These are phyloP conservation scores for Emmonsiellopsis sp. DNA, from an alignment of 2,329 filamentous ascomycete genomes.

Conservation along the genomic window DNA sequence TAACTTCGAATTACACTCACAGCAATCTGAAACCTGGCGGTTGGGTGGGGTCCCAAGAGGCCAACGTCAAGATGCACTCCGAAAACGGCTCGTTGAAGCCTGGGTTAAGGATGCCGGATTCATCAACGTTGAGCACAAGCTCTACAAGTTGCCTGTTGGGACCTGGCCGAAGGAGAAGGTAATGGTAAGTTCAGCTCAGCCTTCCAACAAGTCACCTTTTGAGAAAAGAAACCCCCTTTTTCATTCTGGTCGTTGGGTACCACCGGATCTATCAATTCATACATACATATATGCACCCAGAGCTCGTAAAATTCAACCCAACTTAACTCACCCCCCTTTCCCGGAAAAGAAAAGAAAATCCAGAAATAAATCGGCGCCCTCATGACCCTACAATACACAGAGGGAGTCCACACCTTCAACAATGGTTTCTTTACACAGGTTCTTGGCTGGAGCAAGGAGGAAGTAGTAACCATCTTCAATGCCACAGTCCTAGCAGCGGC, in stretches of 20 bases:
- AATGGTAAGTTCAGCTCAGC: conserved; percentile 1
- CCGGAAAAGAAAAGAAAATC: neutral
- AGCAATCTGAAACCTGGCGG: conserved; percentile 13
- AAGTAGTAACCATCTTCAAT: neutral
- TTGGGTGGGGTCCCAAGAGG: conserved; percentile 29
- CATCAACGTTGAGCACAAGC: conserved; percentile 11
- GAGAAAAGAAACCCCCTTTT: neutral
- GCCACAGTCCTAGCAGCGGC: neutral
- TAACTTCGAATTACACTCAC: neutral
- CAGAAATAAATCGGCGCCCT: conserved; percentile 14
- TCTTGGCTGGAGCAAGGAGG: conserved; percentile 10
- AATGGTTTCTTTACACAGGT: conserved; percentile 8
- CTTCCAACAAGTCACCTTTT: neutral
- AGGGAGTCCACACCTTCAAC: conserved; percentile 12
- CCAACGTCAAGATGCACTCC: conserved; percentile 16
- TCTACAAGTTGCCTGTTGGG: conserved; percentile 16
- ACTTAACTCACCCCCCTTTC: no score
- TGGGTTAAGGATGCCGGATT: conserved; percentile 17
- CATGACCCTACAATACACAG: conserved; percentile 6
- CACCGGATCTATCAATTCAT: no score
- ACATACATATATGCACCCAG: no score
- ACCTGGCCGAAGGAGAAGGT: conserved; percentile 18
- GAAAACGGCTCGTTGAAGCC: no score
- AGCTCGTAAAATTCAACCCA: no score
- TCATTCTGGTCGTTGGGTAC: neutral